A percentile compares a stretch with the other conserved stretches of the same genome.
Evolutionary conservation across 2,329 filamentous ascomycete genomes (phyloP).

Genomic region (Trichoderma sp.): DNA sequence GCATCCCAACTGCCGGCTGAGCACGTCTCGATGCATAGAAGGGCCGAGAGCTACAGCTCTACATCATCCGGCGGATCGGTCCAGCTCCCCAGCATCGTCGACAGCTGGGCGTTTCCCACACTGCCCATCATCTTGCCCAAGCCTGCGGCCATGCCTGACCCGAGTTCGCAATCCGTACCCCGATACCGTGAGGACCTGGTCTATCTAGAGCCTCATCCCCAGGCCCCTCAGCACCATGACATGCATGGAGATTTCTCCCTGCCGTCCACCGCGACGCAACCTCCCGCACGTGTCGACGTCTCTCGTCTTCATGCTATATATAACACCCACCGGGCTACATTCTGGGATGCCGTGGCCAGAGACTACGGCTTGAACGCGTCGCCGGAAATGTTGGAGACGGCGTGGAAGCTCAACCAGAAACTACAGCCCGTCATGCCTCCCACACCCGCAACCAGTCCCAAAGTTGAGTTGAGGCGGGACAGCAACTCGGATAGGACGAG

Average conservation of each 20-base stretch:
- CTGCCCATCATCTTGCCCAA: slow-evolving; percentile 65
- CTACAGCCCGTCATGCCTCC: slow-evolving; percentile 43
- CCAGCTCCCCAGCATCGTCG: slow-evolving; percentile 54
- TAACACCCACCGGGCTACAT: slow-evolving; percentile 63
- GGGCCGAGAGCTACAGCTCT: slow-evolving; percentile 43
- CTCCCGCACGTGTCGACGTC: slow-evolving; percentile 54
- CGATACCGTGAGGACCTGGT: slow-evolving; percentile 45
- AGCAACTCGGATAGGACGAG: slow-evolving; percentile 49
- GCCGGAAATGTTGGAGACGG: slow-evolving; percentile 63
- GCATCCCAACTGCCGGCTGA: slow-evolving; percentile 33
- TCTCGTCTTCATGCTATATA: slow-evolving; percentile 68
- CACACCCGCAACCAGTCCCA: slow-evolving; percentile 52
- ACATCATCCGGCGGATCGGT: slow-evolving; percentile 42
- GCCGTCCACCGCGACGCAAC: slow-evolving; percentile 33
- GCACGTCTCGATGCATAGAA: slow-evolving; percentile 48
- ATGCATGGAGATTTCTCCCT: slow-evolving; percentile 46
- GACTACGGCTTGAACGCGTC: slow-evolving; percentile 66
- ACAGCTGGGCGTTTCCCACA: slow-evolving; percentile 38
- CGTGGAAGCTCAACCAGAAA: slow-evolving; percentile 54
- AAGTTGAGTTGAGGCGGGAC: slow-evolving; percentile 42
- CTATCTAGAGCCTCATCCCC: slow-evolving; percentile 41
- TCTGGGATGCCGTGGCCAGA: slow-evolving; percentile 69
- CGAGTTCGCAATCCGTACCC: slow-evolving; percentile 41
- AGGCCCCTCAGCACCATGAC: slow-evolving; percentile 43
- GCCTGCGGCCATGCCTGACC: slow-evolving; percentile 49